Percentiles rank a stretch among this genome's conserved stretches.
Conservation (phyloP, 371 early-diverging fungal species). For the Apophysomyces trapeziformis region DNA sequence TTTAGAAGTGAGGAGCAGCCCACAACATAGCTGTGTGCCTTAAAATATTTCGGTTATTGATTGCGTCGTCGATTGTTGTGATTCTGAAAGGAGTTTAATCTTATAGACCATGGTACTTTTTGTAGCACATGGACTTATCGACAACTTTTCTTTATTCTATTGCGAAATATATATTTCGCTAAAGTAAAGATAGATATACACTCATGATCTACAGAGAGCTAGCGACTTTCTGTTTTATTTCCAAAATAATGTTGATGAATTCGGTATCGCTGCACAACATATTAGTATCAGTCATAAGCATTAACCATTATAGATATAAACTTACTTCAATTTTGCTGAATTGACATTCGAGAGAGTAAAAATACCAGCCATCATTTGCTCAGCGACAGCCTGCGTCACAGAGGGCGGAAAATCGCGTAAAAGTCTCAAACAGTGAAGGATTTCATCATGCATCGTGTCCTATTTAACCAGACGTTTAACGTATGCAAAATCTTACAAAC, state of each 20-base stretch:
- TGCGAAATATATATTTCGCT: not conserved
- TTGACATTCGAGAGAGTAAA: constrained; percentile 59
- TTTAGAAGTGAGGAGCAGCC: too few relatives aligned
- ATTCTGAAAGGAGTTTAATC: too few relatives aligned
- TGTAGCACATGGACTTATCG: too few relatives aligned
- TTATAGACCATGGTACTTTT: too few relatives aligned
- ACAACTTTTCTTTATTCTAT: too few relatives aligned
- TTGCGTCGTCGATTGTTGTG: too few relatives aligned
- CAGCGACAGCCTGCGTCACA: constrained; percentile 70
- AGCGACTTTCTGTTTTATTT: constrained; percentile 52
- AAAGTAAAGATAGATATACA: not conserved
- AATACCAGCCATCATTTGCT: constrained; percentile 84
- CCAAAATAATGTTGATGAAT: constrained; percentile 50
- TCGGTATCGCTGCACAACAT: constrained; percentile 37
- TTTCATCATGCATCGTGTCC: constrained; percentile 63
- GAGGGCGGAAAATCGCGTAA: constrained; percentile 69
- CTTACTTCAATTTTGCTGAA: constrained; percentile 53
- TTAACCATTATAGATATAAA: not conserved
- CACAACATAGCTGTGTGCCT: too few relatives aligned
- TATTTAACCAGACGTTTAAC: constrained; percentile 2
- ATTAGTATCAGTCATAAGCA: not conserved
- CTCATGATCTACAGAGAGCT: constrained; percentile 32
- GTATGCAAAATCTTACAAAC: not conserved
- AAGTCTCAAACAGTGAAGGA: constrained; percentile 66
- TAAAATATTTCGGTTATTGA: too few relatives aligned